Evolutionary conservation across 2,329 filamentous ascomycete species (phyloP).

Genomic region (Fusarium protoensiforme): DNA sequence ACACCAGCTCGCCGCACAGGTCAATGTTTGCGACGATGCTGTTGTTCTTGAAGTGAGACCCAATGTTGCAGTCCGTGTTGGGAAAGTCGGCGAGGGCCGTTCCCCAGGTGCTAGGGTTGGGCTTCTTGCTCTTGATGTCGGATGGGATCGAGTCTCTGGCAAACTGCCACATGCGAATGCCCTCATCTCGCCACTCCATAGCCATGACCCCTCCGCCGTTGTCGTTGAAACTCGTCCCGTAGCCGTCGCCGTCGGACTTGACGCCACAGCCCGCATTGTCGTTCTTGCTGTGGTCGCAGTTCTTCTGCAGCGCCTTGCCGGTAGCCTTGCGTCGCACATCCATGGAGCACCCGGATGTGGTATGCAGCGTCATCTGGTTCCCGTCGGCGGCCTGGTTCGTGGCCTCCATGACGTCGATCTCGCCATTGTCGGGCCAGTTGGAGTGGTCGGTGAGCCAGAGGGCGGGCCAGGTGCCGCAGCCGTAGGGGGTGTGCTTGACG

Average conservation of each 20-base stretch:
- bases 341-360: constrained; percentile 62
- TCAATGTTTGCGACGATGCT: constrained; percentile 75
- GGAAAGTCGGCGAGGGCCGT: constrained; percentile 73
- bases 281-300: constrained; percentile 64
- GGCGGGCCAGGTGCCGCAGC: constrained; percentile 73
- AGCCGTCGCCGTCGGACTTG: constrained; percentile 54
- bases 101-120: constrained; percentile 72
- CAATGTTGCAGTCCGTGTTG: constrained; percentile 69
- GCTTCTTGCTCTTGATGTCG: constrained; percentile 62
- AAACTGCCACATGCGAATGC: constrained; percentile 74
- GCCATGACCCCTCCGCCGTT: constrained; percentile 69
- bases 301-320: constrained; percentile 53
- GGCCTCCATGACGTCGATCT: constrained; percentile 72
- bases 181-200: constrained; percentile 68
- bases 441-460: constrained; percentile 72
- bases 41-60: constrained; percentile 70
- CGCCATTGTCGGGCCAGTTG: constrained; percentile 73
- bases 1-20: constrained; percentile 69
- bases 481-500: constrained; percentile 70
- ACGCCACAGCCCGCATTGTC: constrained; percentile 70
- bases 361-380: constrained; percentile 71
- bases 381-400: constrained; percentile 65
- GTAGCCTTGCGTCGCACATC: constrained; percentile 64
- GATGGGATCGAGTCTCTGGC: constrained; percentile 57
- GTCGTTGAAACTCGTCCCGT: constrained; percentile 63